Evolutionary conservation across 148 eudicot genomes (phyloP).

Genomic region (Camellia lanceoleosa): DNA sequence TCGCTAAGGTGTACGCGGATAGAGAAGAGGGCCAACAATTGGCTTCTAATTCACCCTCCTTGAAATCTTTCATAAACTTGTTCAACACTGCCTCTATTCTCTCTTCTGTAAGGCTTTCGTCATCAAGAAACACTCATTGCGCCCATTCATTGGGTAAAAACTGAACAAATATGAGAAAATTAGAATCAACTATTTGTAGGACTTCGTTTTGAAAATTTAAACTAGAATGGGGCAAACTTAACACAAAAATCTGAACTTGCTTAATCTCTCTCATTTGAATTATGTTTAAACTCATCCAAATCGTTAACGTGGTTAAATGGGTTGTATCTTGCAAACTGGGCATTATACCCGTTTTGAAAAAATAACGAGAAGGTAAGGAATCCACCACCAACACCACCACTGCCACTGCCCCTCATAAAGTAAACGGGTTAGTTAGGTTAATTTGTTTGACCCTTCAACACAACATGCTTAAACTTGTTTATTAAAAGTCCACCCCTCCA

Average conservation of each 20-base stretch:
- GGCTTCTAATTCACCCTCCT: constrained; percentile 13
- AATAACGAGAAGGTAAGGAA: too few relatives aligned
- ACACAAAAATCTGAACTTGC: too few relatives aligned
- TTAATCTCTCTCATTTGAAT: too few relatives aligned
- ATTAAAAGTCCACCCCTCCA: too few relatives aligned
- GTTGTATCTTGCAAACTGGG: constrained; percentile 46
- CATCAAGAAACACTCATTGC: constrained; percentile 27
- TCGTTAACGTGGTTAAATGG: constrained; percentile 55
- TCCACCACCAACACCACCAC: too few relatives aligned
- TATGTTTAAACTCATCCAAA: too few relatives aligned
- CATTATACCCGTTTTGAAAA: not conserved
- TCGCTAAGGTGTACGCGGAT: constrained; percentile 22
- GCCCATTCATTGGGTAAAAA: constrained; percentile 22
- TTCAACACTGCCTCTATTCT: constrained; percentile 32
- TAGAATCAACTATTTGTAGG: not conserved
- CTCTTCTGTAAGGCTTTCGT: constrained; percentile 47
- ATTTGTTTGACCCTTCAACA: too few relatives aligned
- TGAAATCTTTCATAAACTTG: constrained; percentile 35
- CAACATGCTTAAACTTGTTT: too few relatives aligned
- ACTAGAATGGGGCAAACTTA: too few relatives aligned
- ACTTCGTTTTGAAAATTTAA: too few relatives aligned
- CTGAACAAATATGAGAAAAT: constrained; percentile 4
- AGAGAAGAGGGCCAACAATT: constrained; percentile 21
- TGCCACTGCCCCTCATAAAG: too few relatives aligned
- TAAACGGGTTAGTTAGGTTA: too few relatives aligned